Evolutionary conservation across 148 eudicot species (phyloP).

Genomic region (Rhododendron simsii): DNA sequence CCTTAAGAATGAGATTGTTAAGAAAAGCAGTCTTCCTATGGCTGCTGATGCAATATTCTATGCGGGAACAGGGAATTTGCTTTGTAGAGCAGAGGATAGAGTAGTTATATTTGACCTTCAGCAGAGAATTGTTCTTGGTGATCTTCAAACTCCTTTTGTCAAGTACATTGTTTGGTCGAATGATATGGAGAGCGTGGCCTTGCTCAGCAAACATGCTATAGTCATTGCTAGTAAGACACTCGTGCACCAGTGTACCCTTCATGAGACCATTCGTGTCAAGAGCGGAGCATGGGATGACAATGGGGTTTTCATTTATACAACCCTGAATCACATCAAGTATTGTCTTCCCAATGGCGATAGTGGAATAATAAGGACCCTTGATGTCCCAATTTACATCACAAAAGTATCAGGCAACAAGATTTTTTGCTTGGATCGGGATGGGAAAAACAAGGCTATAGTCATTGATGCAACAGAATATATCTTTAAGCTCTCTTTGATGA

Average conservation of each 20-base stretch:
- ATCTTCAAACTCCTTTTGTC: constrained; percentile 72
- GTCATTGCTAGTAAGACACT: constrained; percentile 83
- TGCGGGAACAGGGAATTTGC: constrained; percentile 88
- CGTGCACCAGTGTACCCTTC: constrained; percentile 92
- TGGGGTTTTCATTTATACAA: constrained; percentile 88
- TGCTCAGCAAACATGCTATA: constrained; percentile 86
- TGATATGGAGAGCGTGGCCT: constrained; percentile 93
- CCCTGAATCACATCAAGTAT: constrained; percentile 84
- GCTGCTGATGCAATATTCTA: constrained; percentile 79
- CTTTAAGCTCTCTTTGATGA: constrained; percentile 74
- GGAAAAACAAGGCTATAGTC: constrained; percentile 63
- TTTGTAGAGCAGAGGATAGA: constrained; percentile 91
- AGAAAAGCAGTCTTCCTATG: constrained; percentile 72
- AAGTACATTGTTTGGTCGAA: constrained; percentile 91
- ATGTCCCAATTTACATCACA: constrained; percentile 80
- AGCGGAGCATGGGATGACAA: constrained; percentile 98
- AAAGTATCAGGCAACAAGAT: constrained; percentile 70
- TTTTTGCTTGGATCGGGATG: constrained; percentile 90
- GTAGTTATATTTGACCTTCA: constrained; percentile 87
- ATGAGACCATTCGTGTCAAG: constrained; percentile 94
- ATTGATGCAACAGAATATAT: constrained; percentile 85
- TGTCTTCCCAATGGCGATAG: constrained; percentile 93
- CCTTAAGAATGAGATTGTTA: constrained; percentile 76
- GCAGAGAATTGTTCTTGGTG: constrained; percentile 83
- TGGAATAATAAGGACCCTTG: constrained; percentile 88